Conservation (phyloP, 805 yeast species). For the Candida ascalaphidarum region DNA sequence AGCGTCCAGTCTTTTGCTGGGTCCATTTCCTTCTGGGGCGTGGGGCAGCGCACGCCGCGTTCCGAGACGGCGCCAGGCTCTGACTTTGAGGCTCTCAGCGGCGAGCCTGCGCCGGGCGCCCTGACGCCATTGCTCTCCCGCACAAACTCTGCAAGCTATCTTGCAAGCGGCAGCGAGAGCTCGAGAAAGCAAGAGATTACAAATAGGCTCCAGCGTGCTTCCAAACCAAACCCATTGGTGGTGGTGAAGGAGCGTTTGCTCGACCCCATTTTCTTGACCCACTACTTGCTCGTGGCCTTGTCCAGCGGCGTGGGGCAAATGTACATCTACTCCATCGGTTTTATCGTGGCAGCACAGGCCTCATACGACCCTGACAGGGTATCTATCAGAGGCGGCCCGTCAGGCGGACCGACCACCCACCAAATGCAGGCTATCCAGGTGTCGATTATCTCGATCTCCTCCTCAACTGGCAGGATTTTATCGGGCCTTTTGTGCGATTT, state of each 20-base stretch:
- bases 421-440: slow-evolving; percentile 66
- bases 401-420: slow-evolving; percentile 24
- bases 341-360: slow-evolving; percentile 44
- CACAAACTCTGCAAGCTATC: too few relatives aligned
- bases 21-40: slow-evolving; percentile 33
- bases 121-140: too few relatives aligned
- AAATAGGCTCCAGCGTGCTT: too few relatives aligned
- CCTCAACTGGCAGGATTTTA: slow-evolving; percentile 55
- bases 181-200: too few relatives aligned
- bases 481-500: slow-evolving; percentile 64
- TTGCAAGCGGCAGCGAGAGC: too few relatives aligned
- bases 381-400: background rate
- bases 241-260: slow-evolving; percentile 13
- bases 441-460: slow-evolving; percentile 53
- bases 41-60: slow-evolving; percentile 20
- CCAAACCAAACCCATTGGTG: slow-evolving; percentile 6
- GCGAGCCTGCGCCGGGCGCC: too few relatives aligned
- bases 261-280: slow-evolving; percentile 35
- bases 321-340: slow-evolving; percentile 69
- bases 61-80: too few relatives aligned
- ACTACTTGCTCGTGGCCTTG: slow-evolving; percentile 46
- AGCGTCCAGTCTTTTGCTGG: slow-evolving; percentile 10
- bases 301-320: slow-evolving; percentile 62
- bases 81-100: background rate
- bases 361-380: slow-evolving; percentile 20